A percentile compares a stretch with the other conserved stretches of the same genome.
Evolutionary conservation across 371 early-diverging fungal species (phyloP).

Genomic region (Lichtheimia ramosa): DNA sequence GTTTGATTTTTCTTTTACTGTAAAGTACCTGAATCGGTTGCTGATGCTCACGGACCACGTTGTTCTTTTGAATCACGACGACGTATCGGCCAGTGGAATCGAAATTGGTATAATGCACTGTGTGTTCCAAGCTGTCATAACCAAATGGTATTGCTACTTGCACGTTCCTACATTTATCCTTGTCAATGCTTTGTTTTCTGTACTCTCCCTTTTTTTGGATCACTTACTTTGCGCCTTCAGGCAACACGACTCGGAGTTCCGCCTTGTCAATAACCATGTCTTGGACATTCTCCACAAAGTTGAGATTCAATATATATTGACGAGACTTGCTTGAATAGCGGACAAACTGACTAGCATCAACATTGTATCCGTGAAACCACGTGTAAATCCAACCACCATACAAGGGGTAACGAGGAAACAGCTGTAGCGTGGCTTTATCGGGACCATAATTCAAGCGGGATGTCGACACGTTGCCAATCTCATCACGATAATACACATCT

Average conservation of each 20-base stretch:
- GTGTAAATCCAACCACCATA: slow-evolving; percentile 96
- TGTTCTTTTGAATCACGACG: slow-evolving; percentile 61
- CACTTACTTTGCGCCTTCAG: slow-evolving; percentile 87
- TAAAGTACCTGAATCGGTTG: slow-evolving; percentile 38
- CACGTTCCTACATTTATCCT: slow-evolving; percentile 41
- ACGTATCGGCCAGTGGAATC: slow-evolving; percentile 73
- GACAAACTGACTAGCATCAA: slow-evolving; percentile 58
- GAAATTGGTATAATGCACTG: slow-evolving; percentile 63
- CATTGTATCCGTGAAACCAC: slow-evolving; percentile 91
- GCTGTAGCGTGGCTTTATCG: slow-evolving; percentile 59
- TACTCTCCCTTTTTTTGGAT: slow-evolving; percentile 20
- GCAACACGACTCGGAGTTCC: slow-evolving; percentile 76
- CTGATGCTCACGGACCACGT: slow-evolving; percentile 62
- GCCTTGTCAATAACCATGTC: slow-evolving; percentile 67
- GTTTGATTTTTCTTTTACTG: not conserved
- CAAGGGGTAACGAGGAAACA: slow-evolving; percentile 89
- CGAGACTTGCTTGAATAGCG: slow-evolving; percentile 45
- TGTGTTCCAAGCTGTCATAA: slow-evolving; percentile 42
- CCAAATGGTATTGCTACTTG: slow-evolving; percentile 58
- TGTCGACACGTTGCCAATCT: slow-evolving; percentile 96
- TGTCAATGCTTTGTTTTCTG: not conserved
- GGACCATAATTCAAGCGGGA: slow-evolving; percentile 64
- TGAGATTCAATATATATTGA: slow-evolving; percentile 66
- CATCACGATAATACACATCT: slow-evolving; percentile 88
- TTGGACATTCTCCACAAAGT: slow-evolving; percentile 67